phyloP scores from a whole-genome alignment of 352 stramenopile species.

The Pythium rishiriense region DNA sequence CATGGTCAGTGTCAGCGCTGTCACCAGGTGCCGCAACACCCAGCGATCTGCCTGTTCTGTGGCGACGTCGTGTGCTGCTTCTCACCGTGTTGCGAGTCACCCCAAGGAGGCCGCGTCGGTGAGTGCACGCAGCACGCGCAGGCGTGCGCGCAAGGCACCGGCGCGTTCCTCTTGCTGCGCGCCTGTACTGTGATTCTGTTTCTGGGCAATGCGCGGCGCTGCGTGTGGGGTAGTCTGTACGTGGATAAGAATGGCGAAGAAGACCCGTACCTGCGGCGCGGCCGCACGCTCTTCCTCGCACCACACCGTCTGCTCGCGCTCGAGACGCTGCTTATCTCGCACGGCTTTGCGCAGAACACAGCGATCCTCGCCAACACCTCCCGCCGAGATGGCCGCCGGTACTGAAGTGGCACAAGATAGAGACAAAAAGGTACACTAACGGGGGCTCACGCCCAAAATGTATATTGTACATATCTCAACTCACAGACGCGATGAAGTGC shows the following conservation, averaged over 20 bases:
- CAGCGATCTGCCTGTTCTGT: slow-evolving; percentile 77
- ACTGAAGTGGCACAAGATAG: slow-evolving; percentile 33
- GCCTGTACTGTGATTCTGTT: slow-evolving; percentile 86
- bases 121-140: slow-evolving; percentile 80
- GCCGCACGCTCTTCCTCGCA: slow-evolving; percentile 74
- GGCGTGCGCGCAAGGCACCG: slow-evolving; percentile 54
- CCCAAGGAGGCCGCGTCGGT: slow-evolving; percentile 50
- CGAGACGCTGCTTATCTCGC: slow-evolving; percentile 68
- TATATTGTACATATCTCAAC: slow-evolving; percentile 2
- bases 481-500: neutral
- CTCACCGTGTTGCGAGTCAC: slow-evolving; percentile 60
- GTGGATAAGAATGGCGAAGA: slow-evolving; percentile 88
- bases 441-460: neutral
- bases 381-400: slow-evolving; percentile 70
- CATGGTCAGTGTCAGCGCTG: slow-evolving; percentile 56
- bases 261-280: slow-evolving; percentile 74
- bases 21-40: slow-evolving; percentile 61
- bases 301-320: slow-evolving; percentile 54
- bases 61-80: slow-evolving; percentile 79
- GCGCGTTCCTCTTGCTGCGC: slow-evolving; percentile 68
- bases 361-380: slow-evolving; percentile 79
- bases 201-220: slow-evolving; percentile 74
- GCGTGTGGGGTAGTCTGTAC: slow-evolving; percentile 83
- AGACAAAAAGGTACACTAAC: slow-evolving; percentile 1
- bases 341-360: slow-evolving; percentile 76